Evolutionary conservation across 345 rosid genomes (phyloP), one percentile per base, ranked within the genome.

Genomic region (Cardamine resedifolia): DNA sequence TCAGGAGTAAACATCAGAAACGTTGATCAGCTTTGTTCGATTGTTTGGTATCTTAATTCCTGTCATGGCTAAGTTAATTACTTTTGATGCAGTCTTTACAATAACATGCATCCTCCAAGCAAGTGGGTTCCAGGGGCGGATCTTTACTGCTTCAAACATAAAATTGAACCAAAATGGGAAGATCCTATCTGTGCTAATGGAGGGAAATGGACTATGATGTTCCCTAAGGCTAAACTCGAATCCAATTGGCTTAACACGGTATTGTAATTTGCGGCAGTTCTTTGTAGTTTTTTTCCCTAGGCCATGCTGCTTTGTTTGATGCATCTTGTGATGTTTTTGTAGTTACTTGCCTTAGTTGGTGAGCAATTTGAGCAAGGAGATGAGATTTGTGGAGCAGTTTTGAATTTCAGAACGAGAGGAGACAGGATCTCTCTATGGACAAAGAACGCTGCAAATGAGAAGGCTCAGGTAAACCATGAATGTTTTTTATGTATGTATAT

Each of bases 141-240:
- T 71, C 84, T 91, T 1, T 81, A 91, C 77, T 95, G 99, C 77
- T 91, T 95, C 90, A 95, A 95, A 38, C 0, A 82, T 63, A 78
- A 84, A 10, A 91, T 91, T 27, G 96, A 91, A 66, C 98, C 98
- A 10, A 95, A 91, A 58, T 91, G 98, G 98, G 98, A 95, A 87
- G 97, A 91, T 75, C 98, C 96, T 67, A 79, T 90, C 6, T 95
- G 97, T 81, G 91, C 92, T 45, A 82, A 87, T 70, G 99, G 99
- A 59, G 96, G 98, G 41, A 95, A 84, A 72, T 95, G 99, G 99
- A 88, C 91, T 58, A 77, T 87, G 64, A 77, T 77, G 66, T 67
- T 79, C 64, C 11, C 12, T 3, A 84, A 51, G 74, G 85, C 78
- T 58, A 90, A 83, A 66, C 81, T 88, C 31, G 99, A 95, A 72